Conservation (phyloP, 2,329 filamentous ascomycete genomes). For the Monosporascus ibericus region DNA sequence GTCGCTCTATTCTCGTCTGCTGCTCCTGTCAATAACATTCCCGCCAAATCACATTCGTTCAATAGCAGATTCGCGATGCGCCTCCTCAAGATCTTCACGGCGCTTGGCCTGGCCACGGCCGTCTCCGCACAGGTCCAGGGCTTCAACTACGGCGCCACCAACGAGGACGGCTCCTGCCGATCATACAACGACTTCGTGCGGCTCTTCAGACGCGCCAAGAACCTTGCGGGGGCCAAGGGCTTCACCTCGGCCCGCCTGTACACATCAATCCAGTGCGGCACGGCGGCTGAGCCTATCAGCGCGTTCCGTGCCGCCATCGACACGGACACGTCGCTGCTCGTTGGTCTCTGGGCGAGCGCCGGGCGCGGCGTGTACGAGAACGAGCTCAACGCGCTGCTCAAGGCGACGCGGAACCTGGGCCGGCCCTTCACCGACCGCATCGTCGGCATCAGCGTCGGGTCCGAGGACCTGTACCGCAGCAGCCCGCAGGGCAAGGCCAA, state of each 20-base stretch:
- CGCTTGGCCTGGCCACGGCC: conserved; percentile 9
- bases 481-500: conserved; percentile 17
- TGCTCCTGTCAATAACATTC: neutral
- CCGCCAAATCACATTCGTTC: too few relatives aligned
- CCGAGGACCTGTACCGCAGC: conserved; percentile 25
- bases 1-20: neutral
- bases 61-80: conserved; percentile 10
- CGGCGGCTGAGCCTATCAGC: conserved; percentile 19
- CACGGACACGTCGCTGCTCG: conserved; percentile 20
- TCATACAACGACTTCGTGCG: conserved; percentile 35
- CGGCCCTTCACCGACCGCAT: conserved; percentile 19
- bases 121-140: conserved; percentile 24
- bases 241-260: conserved; percentile 43
- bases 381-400: conserved; percentile 20
- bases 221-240: conserved; percentile 28
- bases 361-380: conserved; percentile 17
- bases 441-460: conserved; percentile 24
- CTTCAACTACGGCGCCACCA: conserved; percentile 40
- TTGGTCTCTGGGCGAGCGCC: conserved; percentile 24
- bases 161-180: conserved; percentile 32
- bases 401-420: conserved; percentile 14
- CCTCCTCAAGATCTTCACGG: conserved; percentile 6
- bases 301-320: conserved; percentile 25
- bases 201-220: conserved; percentile 39
- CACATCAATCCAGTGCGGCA: conserved; percentile 27